Base-by-base conservation (phyloP, 306 rosid species). In the Lathyrus oleraceus region DNA sequence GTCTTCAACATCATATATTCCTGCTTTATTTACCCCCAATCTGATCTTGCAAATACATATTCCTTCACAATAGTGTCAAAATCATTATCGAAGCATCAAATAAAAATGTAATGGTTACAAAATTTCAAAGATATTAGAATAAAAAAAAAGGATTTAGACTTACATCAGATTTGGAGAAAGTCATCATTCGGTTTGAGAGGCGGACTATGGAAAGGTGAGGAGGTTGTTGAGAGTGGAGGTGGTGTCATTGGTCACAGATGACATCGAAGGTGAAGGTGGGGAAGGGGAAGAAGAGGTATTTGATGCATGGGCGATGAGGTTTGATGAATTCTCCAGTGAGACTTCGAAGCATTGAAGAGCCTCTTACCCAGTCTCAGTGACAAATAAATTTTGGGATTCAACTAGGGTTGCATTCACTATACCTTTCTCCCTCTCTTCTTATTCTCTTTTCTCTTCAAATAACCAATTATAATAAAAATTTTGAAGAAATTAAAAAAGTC, bases 1-100 rank as follows among this genome's bases (percentile, higher is more conserved):
- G 75, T 87, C 91, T 79, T 90, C 96, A 65, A 90, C 96, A 17
- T 84, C 62, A 75, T 2, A 30, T 72, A 90, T 74, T 79, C 95
- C 87, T 66, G 91, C 76, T 83, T 86, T 87, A 45, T 70, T 84
- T 20, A 90, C 79, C 80, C 91, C 82, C 85, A 65, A 84, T 84
- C 98, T 90, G 91, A 21, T 21, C 23, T 21, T 2, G 23, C 23
- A 2, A 21, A 21, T 21, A 21, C 23, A 2, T 2, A 21, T 21
- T 21, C 23, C 71, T 76, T 62, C 3, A 42, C 21, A 21, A 32
- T 45, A 61, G 14, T n/a, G 45, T 51, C 38, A 59, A 59, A 53
- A 36, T 35, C 0, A 38, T 10, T 1, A 11, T 4, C 10, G 11
- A 61, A 70, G 39, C 51, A 53, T 61, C 19, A 35, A 59, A 70